These are phyloP conservation scores for Hirschioporus abietinus DNA, from an alignment of 768 basidiomycete species.

Conservation along the genomic window DNA sequence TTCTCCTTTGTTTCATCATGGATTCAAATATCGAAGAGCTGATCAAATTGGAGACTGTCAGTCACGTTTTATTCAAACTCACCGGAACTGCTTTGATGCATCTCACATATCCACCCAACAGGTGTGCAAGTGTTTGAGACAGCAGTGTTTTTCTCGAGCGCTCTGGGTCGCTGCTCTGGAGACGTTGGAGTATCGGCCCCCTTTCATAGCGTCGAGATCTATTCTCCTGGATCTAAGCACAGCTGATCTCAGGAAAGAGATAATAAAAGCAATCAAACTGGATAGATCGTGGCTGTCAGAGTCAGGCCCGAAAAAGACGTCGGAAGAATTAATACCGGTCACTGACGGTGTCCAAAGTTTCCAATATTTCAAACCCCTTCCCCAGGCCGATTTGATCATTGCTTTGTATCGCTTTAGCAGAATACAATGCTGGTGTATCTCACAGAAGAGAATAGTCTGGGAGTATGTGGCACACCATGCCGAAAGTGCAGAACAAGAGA, in stretches of 20 bases:
- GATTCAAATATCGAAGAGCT: too few species aligned
- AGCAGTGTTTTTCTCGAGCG: not conserved
- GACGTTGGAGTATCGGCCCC: not conserved
- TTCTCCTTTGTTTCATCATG: too few species aligned
- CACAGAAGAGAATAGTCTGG: not conserved
- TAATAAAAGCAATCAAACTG: not conserved
- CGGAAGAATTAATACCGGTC: not conserved
- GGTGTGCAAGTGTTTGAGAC: not conserved
- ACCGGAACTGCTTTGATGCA: too few species aligned
- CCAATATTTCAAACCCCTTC: not conserved
- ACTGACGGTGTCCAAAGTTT: not conserved
- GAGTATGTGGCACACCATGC: not conserved
- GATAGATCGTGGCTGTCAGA: not conserved
- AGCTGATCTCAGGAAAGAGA: not conserved
- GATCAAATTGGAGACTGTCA: too few species aligned
- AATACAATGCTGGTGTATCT: not conserved
- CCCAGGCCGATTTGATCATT: not conserved
- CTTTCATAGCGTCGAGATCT: not conserved
- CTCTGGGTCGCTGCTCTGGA: not conserved
- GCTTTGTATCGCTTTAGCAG: not conserved
- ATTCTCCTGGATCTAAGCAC: not conserved
- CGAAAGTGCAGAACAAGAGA: not conserved
- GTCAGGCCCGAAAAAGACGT: not conserved
- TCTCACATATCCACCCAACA: not conserved
- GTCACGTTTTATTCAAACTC: too few species aligned